These are phyloP conservation scores for Phellopilus nigrolimitatus DNA, from an alignment of 1,284 basidiomycete genomes.

Conservation along the genomic window DNA sequence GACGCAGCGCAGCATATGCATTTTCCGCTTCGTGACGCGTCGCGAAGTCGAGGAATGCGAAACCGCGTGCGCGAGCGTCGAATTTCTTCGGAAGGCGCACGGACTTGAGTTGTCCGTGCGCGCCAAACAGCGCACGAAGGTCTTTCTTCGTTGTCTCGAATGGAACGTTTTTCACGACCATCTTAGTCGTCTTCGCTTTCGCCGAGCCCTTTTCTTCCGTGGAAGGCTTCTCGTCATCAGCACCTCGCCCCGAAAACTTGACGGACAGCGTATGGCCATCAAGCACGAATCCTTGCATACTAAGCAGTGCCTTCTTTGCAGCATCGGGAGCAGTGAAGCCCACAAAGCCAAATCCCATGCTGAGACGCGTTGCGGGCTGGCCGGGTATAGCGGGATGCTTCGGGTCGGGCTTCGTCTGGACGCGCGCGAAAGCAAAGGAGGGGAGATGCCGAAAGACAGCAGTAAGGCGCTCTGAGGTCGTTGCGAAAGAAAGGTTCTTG, in stretches of 20 bases:
- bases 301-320: constrained; percentile 74
- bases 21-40: constrained; percentile 84
- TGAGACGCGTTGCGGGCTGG: constrained; percentile 44
- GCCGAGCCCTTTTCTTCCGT: constrained; percentile 31
- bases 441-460: constrained; percentile 75
- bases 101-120: constrained; percentile 90
- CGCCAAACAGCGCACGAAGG: constrained; percentile 79
- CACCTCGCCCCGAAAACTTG: constrained; percentile 84
- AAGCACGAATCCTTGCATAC: constrained; percentile 77
- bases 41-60: constrained; percentile 93
- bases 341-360: constrained; percentile 96
- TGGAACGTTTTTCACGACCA: constrained; percentile 96
- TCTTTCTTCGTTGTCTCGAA: constrained; percentile 97
- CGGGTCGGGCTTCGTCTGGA: constrained; percentile 89
- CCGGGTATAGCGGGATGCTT: constrained; percentile 60
- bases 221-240: constrained; percentile 52
- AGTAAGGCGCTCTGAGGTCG: constrained; percentile 72
- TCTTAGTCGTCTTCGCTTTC: constrained; percentile 70
- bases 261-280: constrained; percentile 86
- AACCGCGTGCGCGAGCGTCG: constrained; percentile 82
- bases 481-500: constrained; percentile 91
- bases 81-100: constrained; percentile 86
- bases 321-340: constrained; percentile 79
- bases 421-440: constrained; percentile 82
- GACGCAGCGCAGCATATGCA: constrained; percentile 78